Base-by-base conservation (phyloP, 2,329 filamentous ascomycete species). In the Boeremia lycopersici region DNA sequence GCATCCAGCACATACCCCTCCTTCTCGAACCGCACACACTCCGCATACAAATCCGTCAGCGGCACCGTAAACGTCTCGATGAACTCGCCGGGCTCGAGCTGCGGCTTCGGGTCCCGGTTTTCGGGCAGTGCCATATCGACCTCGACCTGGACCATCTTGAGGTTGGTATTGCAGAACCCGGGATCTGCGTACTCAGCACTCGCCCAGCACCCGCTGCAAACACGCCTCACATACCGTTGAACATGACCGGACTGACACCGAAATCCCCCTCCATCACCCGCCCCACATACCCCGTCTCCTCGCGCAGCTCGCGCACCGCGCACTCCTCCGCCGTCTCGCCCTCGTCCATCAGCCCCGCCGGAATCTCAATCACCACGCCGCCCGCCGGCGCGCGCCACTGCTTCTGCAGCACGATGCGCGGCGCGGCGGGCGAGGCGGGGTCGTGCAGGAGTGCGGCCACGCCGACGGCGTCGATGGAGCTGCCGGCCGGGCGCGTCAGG, bases 1-100 rank as follows among this genome's bases (percentile, higher is more conserved):
- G 89, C 89, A 74, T 95, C 90, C 62, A 95, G 90, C 1, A 88
- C 90, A 73, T 84, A 92, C 0, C 90, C 90, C 60, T 91, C 79
- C 2, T 77, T 77, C 68, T 92, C 89, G 1, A 92, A 78, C 60
- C 74, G 82, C 71, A 85, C 85, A 69, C 87, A 87, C 68, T 89
- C 86, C 0, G 81, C 81, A 78, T 88, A 91, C 34, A 93, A 73
- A 12, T 82, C 78, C 17, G 75, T 77, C 38, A 93, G 69, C 6
- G 86, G 87, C 7, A 91, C 81, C 8, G 83, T 84, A 66, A 93
- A 93, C 30, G 87, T 87, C 71, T 93, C 89, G 67, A 93, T 93
- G 69, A 92, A 93, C 75, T 93, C 90, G 59, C 86, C 88, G 25
- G 92, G 89, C 70, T 93, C 89, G 6, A 93, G 79, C 68, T 89